Base-by-base conservation (phyloP, 192 early-diverging fungal species). In the Backusella macrospora region DNA sequence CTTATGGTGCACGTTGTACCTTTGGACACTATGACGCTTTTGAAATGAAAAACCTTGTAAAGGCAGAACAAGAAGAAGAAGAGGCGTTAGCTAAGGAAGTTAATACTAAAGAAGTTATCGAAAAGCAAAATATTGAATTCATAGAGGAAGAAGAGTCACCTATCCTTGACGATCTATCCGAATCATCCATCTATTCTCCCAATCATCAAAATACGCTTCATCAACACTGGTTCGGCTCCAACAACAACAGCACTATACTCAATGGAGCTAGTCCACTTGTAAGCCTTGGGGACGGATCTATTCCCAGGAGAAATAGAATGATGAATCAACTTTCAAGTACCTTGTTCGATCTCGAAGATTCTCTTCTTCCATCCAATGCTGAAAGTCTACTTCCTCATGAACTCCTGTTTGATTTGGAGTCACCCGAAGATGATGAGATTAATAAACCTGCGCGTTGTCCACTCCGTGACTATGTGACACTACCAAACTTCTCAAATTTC, bases 1-100 rank as follows among this genome's bases (percentile, higher is more conserved):
- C 93, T 10, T 99, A 97, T 80, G 95, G 96, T 15, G 90, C 88
- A 64, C 94, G 97, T 16, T 99, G 97, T 82, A 96, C 95, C 71
- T 99, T 99, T 77, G 94, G 96, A 62, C 96, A 98, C 71, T 68
- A 16, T 16, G 67, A 68, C 10, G 21, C 21, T 62, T 13, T 62
- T 21, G 62, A 62, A 34, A 62, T 62, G 62, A 62, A 37, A 21
- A 62, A 62, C 3, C 13, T 15, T 14, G 62, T 37, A 7, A 37
- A 21, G 21, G 62, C 23, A 62, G 62, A 62, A 62, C 49, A 52
- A 10, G 65, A 67, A 14, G 37, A 38, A 10, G 66, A 45, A 15
- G 59, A 37, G n/a, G n/a, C n/a, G n/a, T n/a, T n/a, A n/a, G 16
- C 12, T 14, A 47, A 47, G 46, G 16, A 47, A 16, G 46, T 16